phyloP scores from a whole-genome alignment of 352 stramenopile genomes.

The Globisporangium parvum region DNA sequence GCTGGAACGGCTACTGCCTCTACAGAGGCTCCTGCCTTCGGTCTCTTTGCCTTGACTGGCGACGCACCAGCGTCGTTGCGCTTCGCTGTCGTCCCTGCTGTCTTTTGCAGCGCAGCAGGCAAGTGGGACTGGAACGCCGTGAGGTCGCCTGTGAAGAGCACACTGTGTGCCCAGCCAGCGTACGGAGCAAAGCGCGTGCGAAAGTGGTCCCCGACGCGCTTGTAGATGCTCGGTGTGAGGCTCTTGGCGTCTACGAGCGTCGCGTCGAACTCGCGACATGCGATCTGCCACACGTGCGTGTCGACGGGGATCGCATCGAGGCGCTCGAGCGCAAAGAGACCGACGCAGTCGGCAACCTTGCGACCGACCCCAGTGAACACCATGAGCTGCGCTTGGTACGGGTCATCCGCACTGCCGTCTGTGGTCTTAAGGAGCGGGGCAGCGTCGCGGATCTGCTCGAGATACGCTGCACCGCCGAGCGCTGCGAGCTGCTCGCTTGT shows the following conservation, averaged over 20 bases:
- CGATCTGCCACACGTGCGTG: slow-evolving; percentile 96
- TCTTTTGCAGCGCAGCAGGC: slow-evolving; percentile 18
- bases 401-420: neutral
- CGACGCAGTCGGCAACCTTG: slow-evolving; percentile 97
- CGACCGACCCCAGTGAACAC: slow-evolving; percentile 82
- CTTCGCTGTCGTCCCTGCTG: neutral
- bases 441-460: slow-evolving; percentile 41
- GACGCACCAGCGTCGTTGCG: too few species aligned
- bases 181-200: slow-evolving; percentile 81
- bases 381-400: slow-evolving; percentile 54
- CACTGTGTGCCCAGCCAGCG: slow-evolving; percentile 91
- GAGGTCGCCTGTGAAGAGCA: slow-evolving; percentile 51
- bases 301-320: slow-evolving; percentile 94
- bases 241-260: slow-evolving; percentile 49
- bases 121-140: slow-evolving; percentile 29
- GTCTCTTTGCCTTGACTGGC: neutral
- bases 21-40: slow-evolving; percentile 4
- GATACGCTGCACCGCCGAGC: slow-evolving; percentile 55
- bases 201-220: slow-evolving; percentile 91
- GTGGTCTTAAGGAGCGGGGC: neutral
- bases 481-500: slow-evolving; percentile 64
- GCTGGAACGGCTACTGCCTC: neutral
- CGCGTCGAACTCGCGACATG: slow-evolving; percentile 75
- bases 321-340: slow-evolving; percentile 94
- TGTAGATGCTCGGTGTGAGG: slow-evolving; percentile 83